Evolutionary conservation across 2,329 filamentous ascomycete species (phyloP).

Genomic region (Xylariaceae sp.): DNA sequence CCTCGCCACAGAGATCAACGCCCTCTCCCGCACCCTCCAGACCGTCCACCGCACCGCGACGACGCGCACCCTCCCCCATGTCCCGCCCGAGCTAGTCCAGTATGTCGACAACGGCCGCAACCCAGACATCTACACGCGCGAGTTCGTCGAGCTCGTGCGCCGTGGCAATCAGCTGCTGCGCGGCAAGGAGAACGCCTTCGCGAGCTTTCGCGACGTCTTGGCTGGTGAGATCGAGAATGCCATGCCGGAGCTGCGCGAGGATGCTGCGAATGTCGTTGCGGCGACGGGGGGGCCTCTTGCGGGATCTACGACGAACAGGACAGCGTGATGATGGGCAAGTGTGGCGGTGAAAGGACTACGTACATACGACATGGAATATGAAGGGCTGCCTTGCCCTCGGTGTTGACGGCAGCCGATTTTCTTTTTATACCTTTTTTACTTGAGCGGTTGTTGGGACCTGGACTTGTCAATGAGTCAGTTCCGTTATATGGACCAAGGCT

Average conservation of each 20-base stretch:
- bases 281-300: constrained; percentile 35
- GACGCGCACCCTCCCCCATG: constrained; percentile 42
- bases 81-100: constrained; percentile 59
- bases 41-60: constrained; percentile 39
- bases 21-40: constrained; percentile 38
- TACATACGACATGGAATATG: too few relatives aligned
- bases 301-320: neutral
- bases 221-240: constrained; percentile 53
- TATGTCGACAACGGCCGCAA: constrained; percentile 69
- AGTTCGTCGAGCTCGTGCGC: constrained; percentile 65
- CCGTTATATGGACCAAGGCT: neutral
- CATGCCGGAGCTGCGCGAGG: constrained; percentile 54
- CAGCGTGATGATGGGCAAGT: neutral
- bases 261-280: constrained; percentile 47
- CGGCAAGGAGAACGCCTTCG: constrained; percentile 60
- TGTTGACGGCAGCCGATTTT: neutral
- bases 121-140: constrained; percentile 68
- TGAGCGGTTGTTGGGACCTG: neutral
- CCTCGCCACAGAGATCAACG: constrained; percentile 48
- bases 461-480: neutral
- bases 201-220: constrained; percentile 55
- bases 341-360: neutral
- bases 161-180: constrained; percentile 61
- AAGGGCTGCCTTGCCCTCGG: too few relatives aligned
- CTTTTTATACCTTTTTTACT: neutral